phyloP scores from a whole-genome alignment of 768 basidiomycete species.

The Rhodocollybia butyracea region DNA sequence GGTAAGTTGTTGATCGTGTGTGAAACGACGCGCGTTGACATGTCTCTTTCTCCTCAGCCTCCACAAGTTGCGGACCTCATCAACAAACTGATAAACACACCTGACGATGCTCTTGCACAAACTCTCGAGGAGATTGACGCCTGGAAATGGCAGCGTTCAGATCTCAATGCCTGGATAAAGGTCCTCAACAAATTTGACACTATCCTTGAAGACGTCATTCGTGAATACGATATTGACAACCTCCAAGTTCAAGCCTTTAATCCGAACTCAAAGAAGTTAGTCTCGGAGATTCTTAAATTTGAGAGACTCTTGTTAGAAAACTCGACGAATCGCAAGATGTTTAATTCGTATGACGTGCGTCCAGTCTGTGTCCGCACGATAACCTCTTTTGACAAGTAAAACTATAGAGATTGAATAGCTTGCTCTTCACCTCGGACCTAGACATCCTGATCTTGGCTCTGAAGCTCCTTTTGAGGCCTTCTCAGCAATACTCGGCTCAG shows the following conservation, averaged over 20 bases:
- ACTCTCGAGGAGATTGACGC: conserved; percentile 65
- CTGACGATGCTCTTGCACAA: conserved; percentile 68
- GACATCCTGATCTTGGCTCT: conserved; percentile 83
- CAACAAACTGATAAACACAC: conserved; percentile 57
- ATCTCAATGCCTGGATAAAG: conserved; percentile 94
- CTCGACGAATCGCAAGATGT: conserved; percentile 96
- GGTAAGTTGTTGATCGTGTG: conserved; percentile 38
- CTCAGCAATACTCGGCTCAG: conserved; percentile 91
- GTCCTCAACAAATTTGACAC: conserved; percentile 95
- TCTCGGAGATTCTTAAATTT: conserved; percentile 85
- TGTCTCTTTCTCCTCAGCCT: conserved; percentile 44
- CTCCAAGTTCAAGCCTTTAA: conserved; percentile 80
- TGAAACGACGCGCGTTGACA: conserved; percentile 15
- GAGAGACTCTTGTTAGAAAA: conserved; percentile 91
- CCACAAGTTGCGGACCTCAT: conserved; percentile 82
- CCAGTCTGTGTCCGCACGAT: conserved; percentile 10
- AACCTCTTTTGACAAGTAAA: conserved; percentile 4
- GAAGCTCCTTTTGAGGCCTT: conserved; percentile 84
- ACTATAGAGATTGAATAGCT: conserved; percentile 78
- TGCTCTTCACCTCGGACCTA: conserved; percentile 85
- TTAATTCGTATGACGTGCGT: conserved; percentile 93
- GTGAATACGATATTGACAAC: conserved; percentile 82
- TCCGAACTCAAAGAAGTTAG: conserved; percentile 63
- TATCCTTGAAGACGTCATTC: conserved; percentile 79
- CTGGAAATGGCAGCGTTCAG: conserved; percentile 96